Evolutionary conservation across 2,329 filamentous ascomycete species (phyloP).

Genomic region (Acephala macrosclerotiorum): DNA sequence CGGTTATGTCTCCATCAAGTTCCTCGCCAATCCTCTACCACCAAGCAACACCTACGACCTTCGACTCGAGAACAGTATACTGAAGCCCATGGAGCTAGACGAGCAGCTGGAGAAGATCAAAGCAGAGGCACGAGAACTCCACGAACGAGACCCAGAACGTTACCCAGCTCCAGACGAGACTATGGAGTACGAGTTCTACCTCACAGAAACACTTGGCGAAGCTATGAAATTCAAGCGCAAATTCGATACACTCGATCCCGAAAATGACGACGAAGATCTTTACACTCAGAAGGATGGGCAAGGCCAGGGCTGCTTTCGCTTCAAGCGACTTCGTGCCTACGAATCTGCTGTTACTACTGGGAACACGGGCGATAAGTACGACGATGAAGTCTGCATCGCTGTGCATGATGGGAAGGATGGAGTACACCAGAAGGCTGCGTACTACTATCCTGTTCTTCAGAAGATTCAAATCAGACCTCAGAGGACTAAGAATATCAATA

Average conservation of each 20-base stretch:
- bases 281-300: slow-evolving; percentile 59
- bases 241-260: slow-evolving; percentile 64
- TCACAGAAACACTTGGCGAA: slow-evolving; percentile 57
- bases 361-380: slow-evolving; percentile 63
- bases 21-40: slow-evolving; percentile 69
- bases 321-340: slow-evolving; percentile 68
- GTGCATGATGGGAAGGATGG: slow-evolving; percentile 62
- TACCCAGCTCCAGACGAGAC: slow-evolving; percentile 63
- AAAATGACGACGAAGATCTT: slow-evolving; percentile 59
- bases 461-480: slow-evolving; percentile 68
- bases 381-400: slow-evolving; percentile 68
- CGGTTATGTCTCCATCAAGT: slow-evolving; percentile 74
- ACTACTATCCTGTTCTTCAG: slow-evolving; percentile 75
- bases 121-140: slow-evolving; percentile 57
- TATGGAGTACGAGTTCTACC: slow-evolving; percentile 73
- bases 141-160: slow-evolving; percentile 63
- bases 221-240: slow-evolving; percentile 64
- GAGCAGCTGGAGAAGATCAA: slow-evolving; percentile 59
- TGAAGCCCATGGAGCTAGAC: slow-evolving; percentile 65
- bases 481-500: slow-evolving; percentile 68
- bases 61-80: slow-evolving; percentile 66
- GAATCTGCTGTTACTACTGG: slow-evolving; percentile 67
- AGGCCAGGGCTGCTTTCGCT: slow-evolving; percentile 61
- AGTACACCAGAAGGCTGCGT: slow-evolving; percentile 62
- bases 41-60: slow-evolving; percentile 61